Conservation (phyloP, 768 basidiomycete genomes). For the Mycena venus region DNA sequence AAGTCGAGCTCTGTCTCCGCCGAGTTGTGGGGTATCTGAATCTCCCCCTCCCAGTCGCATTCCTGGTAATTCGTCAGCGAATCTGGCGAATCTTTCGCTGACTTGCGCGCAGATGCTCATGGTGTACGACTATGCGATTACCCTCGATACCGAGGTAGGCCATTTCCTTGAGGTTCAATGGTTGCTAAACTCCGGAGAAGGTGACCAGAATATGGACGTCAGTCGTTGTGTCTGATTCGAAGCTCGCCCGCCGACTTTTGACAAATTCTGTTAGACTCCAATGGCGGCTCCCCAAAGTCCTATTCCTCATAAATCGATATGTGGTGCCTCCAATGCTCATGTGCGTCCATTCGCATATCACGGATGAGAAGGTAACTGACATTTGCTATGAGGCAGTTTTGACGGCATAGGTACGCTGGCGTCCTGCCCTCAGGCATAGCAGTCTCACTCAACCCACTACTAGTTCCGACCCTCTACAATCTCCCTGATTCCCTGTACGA, state of each 20-base stretch:
- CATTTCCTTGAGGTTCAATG: neutral
- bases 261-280: slow-evolving; percentile 32
- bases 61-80: slow-evolving; percentile 20
- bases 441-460: neutral
- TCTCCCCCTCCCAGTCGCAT: slow-evolving; percentile 22
- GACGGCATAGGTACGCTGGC: slow-evolving; percentile 35
- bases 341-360: slow-evolving; percentile 31
- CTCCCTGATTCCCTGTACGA: slow-evolving; percentile 18
- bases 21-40: neutral
- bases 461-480: slow-evolving; percentile 13
- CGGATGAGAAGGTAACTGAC: neutral
- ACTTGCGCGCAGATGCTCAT: slow-evolving; percentile 33
- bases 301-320: slow-evolving; percentile 46
- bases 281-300: slow-evolving; percentile 43
- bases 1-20: neutral
- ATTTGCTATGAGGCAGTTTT: slow-evolving; percentile 27
- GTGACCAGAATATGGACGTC: slow-evolving; percentile 41
- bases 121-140: slow-evolving; percentile 43
- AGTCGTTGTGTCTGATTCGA: neutral
- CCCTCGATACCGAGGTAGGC: slow-evolving; percentile 40
- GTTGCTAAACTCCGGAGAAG: slow-evolving; percentile 3
- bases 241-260: neutral
- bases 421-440: neutral
- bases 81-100: neutral
- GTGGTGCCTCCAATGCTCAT: slow-evolving; percentile 43